Evolutionary conservation across 495 filamentous ascomycete genomes (phyloP).

Genomic region (Geopyxis carbonaria): DNA sequence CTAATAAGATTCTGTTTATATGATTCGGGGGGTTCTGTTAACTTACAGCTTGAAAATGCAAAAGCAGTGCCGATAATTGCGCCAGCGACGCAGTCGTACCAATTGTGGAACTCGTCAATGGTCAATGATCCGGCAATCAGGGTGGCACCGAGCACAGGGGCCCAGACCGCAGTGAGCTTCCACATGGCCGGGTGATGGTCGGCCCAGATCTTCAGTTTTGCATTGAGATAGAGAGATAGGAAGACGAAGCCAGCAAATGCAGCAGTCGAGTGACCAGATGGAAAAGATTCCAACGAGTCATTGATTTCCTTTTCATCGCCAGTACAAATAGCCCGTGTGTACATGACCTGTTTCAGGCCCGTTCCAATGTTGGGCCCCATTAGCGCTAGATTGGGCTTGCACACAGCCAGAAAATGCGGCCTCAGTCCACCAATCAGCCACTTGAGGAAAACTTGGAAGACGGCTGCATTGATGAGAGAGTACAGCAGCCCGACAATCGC

Average conservation of each 20-base stretch:
- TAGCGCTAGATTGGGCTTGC: slow-evolving; percentile 28
- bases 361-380: slow-evolving; percentile 25
- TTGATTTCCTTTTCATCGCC: slow-evolving; percentile 30
- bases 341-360: slow-evolving; percentile 34
- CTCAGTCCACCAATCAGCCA: slow-evolving; percentile 36
- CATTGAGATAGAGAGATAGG: slow-evolving; percentile 38
- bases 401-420: slow-evolving; percentile 37
- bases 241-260: slow-evolving; percentile 36
- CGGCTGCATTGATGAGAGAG: slow-evolving; percentile 36
- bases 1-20: too few relatives aligned
- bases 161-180: slow-evolving; percentile 42
- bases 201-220: slow-evolving; percentile 38
- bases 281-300: slow-evolving; percentile 34
- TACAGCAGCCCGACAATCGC: slow-evolving; percentile 44
- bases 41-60: slow-evolving; percentile 28
- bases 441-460: slow-evolving; percentile 40
- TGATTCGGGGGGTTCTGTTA: too few relatives aligned
- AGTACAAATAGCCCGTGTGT: slow-evolving; percentile 34
- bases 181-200: slow-evolving; percentile 46
- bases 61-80: slow-evolving; percentile 30
- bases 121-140: slow-evolving; percentile 43
- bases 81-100: slow-evolving; percentile 34
- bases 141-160: slow-evolving; percentile 39
- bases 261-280: slow-evolving; percentile 38
- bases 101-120: slow-evolving; percentile 39